Evolutionary conservation across 2,329 filamentous ascomycete species (phyloP), one percentile per base, ranked within the genome.

Genomic region (Hymenoscyphus scutula): DNA sequence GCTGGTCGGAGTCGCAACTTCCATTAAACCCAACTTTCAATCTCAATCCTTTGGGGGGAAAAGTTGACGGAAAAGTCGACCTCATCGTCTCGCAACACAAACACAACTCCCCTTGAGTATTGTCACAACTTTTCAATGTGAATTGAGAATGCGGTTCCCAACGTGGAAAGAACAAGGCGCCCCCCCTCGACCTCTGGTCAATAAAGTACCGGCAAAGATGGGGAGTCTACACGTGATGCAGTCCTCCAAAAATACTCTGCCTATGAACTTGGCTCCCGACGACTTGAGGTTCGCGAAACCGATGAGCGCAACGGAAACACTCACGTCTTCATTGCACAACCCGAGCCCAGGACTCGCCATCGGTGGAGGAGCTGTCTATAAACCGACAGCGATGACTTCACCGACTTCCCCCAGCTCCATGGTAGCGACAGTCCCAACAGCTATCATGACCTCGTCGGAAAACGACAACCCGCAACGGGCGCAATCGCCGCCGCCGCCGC

Each of bases 231-330:
- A 51, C 45, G 45, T 51, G 45, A 51, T 51, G 45, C 19, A 51
- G 27, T 29, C 27, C 27, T 29, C 27, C 27, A 29, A 29, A 51
- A 51, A 51, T 51, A 23, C 45, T 51, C 45, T 51, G 45, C 45
- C 45, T 19, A 51, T 51, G 45, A 51, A 51, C 45, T 51, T 51
- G 45, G 45, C 45, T 51, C 45, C 19, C 45, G 45, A 51, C 45
- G 45, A 51, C 45, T 51, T 51, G 45, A 51, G n/a, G 25, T 51
- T 51, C 45, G 45, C 45, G 45, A 51, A 23, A 23, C 45, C 45
- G 10, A 25, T 51, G 45, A 51, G 45, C 45, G 45, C 45, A 51
- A 51, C 45, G 11, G 45, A 51, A 51, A 51, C 23, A 5, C 45
- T 51, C 45, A 51, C 45, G 45, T 51, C 45, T 51, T 51, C 45